Evolutionary conservation across 2,329 filamentous ascomycete genomes (phyloP).

Genomic region (Aspergillus aculeatus): DNA sequence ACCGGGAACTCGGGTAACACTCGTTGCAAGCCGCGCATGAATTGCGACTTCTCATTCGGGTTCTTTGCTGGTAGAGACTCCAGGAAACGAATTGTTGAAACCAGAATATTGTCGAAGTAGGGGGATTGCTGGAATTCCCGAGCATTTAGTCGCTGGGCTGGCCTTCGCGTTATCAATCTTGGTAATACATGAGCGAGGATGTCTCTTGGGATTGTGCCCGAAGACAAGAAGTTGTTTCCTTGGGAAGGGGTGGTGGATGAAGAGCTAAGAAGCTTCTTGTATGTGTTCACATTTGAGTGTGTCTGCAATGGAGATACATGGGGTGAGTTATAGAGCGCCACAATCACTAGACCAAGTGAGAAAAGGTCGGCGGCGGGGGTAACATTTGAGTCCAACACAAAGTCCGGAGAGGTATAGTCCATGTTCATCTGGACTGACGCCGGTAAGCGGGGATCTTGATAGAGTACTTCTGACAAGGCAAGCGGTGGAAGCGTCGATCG

Average conservation of each 20-base stretch:
- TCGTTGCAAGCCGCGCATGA: slow-evolving; percentile 82
- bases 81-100: slow-evolving; percentile 93
- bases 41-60: slow-evolving; percentile 82
- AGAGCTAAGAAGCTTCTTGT: slow-evolving; percentile 78
- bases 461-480: slow-evolving; percentile 77
- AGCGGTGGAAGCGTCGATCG: slow-evolving; percentile 76
- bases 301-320: slow-evolving; percentile 83
- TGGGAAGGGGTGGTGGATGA: slow-evolving; percentile 75
- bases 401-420: slow-evolving; percentile 93
- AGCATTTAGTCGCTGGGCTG: slow-evolving; percentile 82
- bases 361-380: slow-evolving; percentile 88
- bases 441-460: slow-evolving; percentile 81
- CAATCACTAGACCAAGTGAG: slow-evolving; percentile 81
- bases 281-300: slow-evolving; percentile 76
- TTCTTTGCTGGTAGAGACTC: slow-evolving; percentile 91
- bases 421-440: slow-evolving; percentile 81
- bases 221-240: slow-evolving; percentile 80
- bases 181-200: slow-evolving; percentile 75
- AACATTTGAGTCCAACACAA: slow-evolving; percentile 86
- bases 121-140: slow-evolving; percentile 91
- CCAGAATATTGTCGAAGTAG: slow-evolving; percentile 95
- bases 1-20: slow-evolving; percentile 91
- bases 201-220: slow-evolving; percentile 75
- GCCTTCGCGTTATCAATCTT: slow-evolving; percentile 78
- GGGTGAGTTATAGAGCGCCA: slow-evolving; percentile 92